Conservation (phyloP, 805 yeast genomes). For the Starmera pachycereana region DNA sequence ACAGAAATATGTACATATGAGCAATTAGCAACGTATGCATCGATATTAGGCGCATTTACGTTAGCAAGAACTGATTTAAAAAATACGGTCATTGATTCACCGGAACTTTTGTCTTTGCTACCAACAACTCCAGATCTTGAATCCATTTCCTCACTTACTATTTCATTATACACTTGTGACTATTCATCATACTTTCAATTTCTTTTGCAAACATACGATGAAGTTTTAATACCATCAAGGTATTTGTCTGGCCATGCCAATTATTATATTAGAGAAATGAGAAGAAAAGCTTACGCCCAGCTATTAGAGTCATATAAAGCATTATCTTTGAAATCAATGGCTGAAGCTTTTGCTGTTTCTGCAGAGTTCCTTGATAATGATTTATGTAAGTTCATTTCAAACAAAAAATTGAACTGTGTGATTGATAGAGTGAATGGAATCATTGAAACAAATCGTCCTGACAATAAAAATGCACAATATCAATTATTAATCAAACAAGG, state of each 20-base stretch:
- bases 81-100: constrained; percentile 79
- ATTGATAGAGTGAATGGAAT: constrained; percentile 93
- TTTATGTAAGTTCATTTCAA: constrained; percentile 83
- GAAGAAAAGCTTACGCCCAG: constrained; percentile 92
- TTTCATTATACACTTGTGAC: constrained; percentile 82
- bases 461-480: constrained; percentile 90
- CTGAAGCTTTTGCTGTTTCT: constrained; percentile 83
- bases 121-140: constrained; percentile 62
- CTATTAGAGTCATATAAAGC: constrained; percentile 90
- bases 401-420: constrained; percentile 87
- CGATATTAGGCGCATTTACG: constrained; percentile 77
- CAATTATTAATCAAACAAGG: constrained; percentile 85
- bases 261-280: constrained; percentile 82
- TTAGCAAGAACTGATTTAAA: constrained; percentile 80
- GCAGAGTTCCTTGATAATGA: constrained; percentile 82
- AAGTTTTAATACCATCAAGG: constrained; percentile 51
- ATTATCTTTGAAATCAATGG: constrained; percentile 85
- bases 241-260: constrained; percentile 72
- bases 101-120: constrained; percentile 77
- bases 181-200: constrained; percentile 71
- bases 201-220: constrained; percentile 67
- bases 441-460: constrained; percentile 92
- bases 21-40: constrained; percentile 80
- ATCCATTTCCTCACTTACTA: constrained; percentile 75
- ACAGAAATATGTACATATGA: constrained; percentile 85